Base-by-base conservation (phyloP, 192 early-diverging fungal genomes). In the Glomus cerebriforme region DNA sequence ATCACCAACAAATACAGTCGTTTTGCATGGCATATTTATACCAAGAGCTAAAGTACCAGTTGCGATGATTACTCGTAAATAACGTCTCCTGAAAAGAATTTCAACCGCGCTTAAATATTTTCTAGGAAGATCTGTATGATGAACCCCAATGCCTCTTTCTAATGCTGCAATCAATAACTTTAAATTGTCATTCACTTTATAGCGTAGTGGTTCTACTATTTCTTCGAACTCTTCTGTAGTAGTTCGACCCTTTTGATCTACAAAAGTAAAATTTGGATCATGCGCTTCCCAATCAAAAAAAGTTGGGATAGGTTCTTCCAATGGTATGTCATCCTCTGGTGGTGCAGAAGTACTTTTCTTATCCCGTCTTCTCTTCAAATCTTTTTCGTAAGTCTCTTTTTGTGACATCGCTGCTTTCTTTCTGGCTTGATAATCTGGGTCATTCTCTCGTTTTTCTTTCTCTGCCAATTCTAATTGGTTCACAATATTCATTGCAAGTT, bases 21-120 rank as follows among this genome's bases (percentile, higher is more conserved):
- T 84, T 19, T 49, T 62, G 39, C 75, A 75, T 2, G 86, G 86
- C 86, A 87, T 87, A 69, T 87, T 87, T 73, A 87, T 87, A 47
- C 85, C 74, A 15, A 80, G 32, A 7, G 78, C 79, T 13, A 80
- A 27, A 12, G 79, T 47, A 27, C 71, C 86, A 35, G 86, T 87
- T 7, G 86, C 86, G 35, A 87, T 75, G 15, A 87, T 79, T 0
- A 87, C 75, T 27, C 78, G 58, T 58, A 87, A 74, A 58, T 73
- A 78, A 58, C 81, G 62, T 7, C 63, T n/a, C 8, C 86, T 83
- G 68, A 87, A 85, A 13, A 77, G 68, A 19, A 79, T 63, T 71
- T 87, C 86, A 29, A 87, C 86, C 5, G 70, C 39, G 37, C 81
- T 75, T 7, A 54, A 39, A 43, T 86, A 87, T 29, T 71, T 79